phyloP scores from a whole-genome alignment of 352 stramenopile genomes.

The Phytophthora citrophthora region DNA sequence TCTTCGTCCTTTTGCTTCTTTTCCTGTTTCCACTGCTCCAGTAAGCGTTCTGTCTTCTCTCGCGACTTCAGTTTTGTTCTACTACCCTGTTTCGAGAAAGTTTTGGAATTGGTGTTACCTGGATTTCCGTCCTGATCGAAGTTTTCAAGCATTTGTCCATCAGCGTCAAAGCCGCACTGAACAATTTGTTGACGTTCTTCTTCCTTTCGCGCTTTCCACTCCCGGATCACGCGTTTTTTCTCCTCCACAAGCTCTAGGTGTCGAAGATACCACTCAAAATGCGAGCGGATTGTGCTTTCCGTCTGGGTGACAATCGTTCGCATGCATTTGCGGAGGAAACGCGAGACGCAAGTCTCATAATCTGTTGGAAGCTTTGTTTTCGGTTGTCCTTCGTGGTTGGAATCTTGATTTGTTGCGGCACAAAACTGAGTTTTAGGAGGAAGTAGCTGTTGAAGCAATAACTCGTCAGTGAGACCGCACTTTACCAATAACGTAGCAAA shows the following conservation, averaged over 20 bases:
- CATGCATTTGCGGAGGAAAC: constrained; percentile 61
- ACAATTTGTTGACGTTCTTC: constrained; percentile 49
- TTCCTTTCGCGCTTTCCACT: constrained; percentile 67
- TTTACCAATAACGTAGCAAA: constrained; percentile 56
- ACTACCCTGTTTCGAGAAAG: constrained; percentile 1
- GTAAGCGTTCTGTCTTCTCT: constrained; percentile 31
- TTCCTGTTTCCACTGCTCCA: constrained; percentile 53
- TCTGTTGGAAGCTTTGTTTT: constrained; percentile 15
- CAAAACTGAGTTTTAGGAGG: not conserved
- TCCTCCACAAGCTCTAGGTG: constrained; percentile 60
- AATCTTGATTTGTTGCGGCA: constrained; percentile 13
- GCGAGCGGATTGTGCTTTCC: constrained; percentile 55
- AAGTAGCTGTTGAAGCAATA: constrained; percentile 41
- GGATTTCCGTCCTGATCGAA: not conserved
- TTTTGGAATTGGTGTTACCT: not conserved
- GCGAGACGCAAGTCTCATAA: constrained; percentile 52
- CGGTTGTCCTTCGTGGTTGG: constrained; percentile 3
- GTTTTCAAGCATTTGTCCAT: constrained; percentile 7
- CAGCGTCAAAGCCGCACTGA: constrained; percentile 43
- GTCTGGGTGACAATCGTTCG: constrained; percentile 60
- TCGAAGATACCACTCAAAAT: constrained; percentile 74
- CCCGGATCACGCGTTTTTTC: constrained; percentile 63
- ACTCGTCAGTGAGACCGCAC: constrained; percentile 50
- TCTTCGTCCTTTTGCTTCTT: constrained; percentile 48
- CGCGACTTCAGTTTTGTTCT: constrained; percentile 26